Evolutionary conservation across 2,329 filamentous ascomycete genomes (phyloP), one percentile per base, ranked within the genome.

Genomic region (Fusarium brachygibbosum): DNA sequence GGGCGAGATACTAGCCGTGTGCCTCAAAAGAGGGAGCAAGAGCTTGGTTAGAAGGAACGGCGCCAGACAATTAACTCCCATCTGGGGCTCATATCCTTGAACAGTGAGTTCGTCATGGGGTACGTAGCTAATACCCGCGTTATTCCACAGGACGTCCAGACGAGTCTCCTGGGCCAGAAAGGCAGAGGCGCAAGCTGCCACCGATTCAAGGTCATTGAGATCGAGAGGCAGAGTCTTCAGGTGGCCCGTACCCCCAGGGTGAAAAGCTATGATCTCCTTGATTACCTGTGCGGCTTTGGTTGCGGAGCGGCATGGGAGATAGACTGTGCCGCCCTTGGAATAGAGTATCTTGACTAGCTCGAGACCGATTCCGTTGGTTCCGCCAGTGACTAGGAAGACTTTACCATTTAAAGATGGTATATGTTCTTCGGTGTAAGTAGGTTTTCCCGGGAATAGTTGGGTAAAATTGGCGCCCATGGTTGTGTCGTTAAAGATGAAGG

Each of bases 291-390:
- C n/a, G 28, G 32, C 57, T 34, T 59, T 59, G 6, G 12, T 17
- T 9, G 17, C 2, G 12, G 57, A 58, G 0, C 52, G 28, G n/a
- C 40, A 42, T 1, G 57, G 52, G 0, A 59, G 2, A 29, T 88
- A 89, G 7, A 89, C 79, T 0, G 80, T 88, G 21, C 79, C 86
- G 25, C 86, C 84, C 5, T 80, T 82, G 0, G 76, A 71, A 69
- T 88, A 89, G 4, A 90, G 79, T 2, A 89, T 82, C 31, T 82
- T 82, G 49, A 77, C 77, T 6, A 89, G 77, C 66, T 88, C 85
- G 10, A 81, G 78, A 0, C 87, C 87, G 5, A 88, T 79, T 9
- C 79, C 79, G 5, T 75, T 58, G 37, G 77, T 79, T 1, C 76
- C 78, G 0, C 79, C 79, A 0, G 87, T 89, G 6, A 90, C 81